Base-by-base conservation (phyloP, 2,329 filamentous ascomycete genomes). In the Colletotrichum scovillei region DNA sequence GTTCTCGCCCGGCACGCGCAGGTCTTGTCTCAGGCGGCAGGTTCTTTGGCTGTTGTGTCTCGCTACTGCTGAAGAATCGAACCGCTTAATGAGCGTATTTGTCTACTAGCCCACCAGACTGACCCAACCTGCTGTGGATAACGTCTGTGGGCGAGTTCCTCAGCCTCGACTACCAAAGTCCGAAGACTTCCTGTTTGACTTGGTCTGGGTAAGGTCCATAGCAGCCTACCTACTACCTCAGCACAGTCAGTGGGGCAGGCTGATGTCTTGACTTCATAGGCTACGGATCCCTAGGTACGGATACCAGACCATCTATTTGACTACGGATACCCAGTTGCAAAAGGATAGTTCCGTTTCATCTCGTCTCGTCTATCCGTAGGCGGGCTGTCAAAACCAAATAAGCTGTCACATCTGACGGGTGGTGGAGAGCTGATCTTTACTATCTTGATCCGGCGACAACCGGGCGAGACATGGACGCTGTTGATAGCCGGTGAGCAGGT, bases 351-450 rank as follows among this genome's bases (percentile, higher is more conserved):
- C 19, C 16, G 26, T 49, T 58, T 62, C 62, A 49, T 72, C 49
- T 63, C 63, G 49, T 72, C 69, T 72, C 38, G 63, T 62, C 63
- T 30, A 42, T 56, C 7, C 16, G 38, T 42, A 42, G 14, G 38
- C 38, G 46, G 62, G 28, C 19, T 70, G 28, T 38, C 38, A 28
- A 57, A 70, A 59, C 11, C 38, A 59, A 70, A 59, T 42, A 67
- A 55, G 69, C 24, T 46, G 49, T 53, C 46, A 56, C 30, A 63
- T 62, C 14, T 57, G 64, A 72, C 35, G 28, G 26, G 38, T 38
- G 60, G 38, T 55, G 35, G 49, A 60, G 57, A 42, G 32, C 16
- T 30, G 57, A 42, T 12, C n/a, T 30, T 11, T 5, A 26, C 59
- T 49, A 19, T 49, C 19, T 49, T 49, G 19, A 63, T 52, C 59